phyloP scores from a whole-genome alignment of 2,329 filamentous ascomycete species.

The Exophiala viscosa region DNA sequence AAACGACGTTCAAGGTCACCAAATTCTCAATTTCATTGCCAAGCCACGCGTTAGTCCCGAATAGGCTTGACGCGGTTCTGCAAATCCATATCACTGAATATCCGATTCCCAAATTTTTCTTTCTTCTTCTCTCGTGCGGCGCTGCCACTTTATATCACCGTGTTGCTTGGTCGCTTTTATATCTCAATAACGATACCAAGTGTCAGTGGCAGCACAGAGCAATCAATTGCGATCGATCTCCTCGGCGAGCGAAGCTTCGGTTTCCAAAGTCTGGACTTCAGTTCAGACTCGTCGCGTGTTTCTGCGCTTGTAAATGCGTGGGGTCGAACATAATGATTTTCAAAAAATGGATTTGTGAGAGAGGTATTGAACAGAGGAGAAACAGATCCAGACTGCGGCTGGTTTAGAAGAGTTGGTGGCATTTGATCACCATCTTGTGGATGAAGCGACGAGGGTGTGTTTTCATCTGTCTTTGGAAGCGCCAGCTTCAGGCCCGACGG shows the following conservation, averaged over 20 bases:
- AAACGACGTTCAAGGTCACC: background rate
- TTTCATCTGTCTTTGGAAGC: background rate
- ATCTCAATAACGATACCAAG: slow-evolving; percentile 54
- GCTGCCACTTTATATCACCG: slow-evolving; percentile 69
- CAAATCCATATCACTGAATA: slow-evolving; percentile 4
- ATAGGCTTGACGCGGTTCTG: slow-evolving; percentile 3
- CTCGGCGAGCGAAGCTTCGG: slow-evolving; percentile 29
- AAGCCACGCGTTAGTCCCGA: slow-evolving; percentile 12
- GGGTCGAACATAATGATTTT: slow-evolving; percentile 52
- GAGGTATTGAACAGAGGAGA: background rate
- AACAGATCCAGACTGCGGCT: background rate
- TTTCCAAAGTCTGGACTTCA: slow-evolving; percentile 7
- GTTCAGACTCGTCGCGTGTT: slow-evolving; percentile 32
- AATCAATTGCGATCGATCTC: slow-evolving; percentile 67
- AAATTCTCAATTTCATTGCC: background rate
- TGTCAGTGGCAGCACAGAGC: slow-evolving; percentile 78
- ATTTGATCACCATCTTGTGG: background rate
- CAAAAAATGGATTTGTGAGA: background rate
- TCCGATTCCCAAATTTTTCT: background rate
- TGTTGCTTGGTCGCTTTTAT: slow-evolving; percentile 69
- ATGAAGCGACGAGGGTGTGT: background rate
- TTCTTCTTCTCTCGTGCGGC: slow-evolving; percentile 59
- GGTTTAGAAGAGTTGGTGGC: background rate
- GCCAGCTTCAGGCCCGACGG: too few relatives aligned
- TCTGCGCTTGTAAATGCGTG: slow-evolving; percentile 34